phyloP scores from a whole-genome alignment of 176 grass and related monocot species.

The Musa beccarii region DNA sequence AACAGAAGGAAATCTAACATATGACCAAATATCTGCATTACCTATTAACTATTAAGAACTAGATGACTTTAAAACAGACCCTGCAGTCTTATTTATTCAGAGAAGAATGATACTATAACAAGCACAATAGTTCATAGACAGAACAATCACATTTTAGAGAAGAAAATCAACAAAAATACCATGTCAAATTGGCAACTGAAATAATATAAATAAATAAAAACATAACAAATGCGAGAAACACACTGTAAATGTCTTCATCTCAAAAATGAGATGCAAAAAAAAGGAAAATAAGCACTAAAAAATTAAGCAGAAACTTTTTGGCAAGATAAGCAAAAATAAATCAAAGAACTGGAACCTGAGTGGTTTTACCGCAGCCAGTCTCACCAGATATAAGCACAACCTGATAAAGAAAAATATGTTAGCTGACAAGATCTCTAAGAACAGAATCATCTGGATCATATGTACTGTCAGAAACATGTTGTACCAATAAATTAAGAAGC shows the following conservation, averaged over 20 bases:
- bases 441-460: not conserved
- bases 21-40: no score
- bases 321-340: slow-evolving; percentile 8
- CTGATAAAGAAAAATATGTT: slow-evolving; percentile 41
- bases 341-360: slow-evolving; percentile 52
- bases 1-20: no score
- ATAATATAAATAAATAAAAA: not conserved
- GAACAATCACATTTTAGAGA: no score
- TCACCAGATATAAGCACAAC: slow-evolving; percentile 97
- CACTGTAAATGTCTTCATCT: no score
- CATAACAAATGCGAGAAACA: no score
- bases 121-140: no score
- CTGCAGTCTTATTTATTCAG: no score
- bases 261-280: not conserved
- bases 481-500: not conserved
- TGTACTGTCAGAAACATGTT: not conserved
- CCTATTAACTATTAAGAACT: no score
- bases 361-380: slow-evolving; percentile 99
- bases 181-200: not conserved
- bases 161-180: not conserved
- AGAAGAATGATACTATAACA: no score
- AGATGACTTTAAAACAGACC: no score
- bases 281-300: not conserved
- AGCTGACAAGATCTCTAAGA: slow-evolving; percentile 12
- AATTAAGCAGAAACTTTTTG: not conserved